phyloP scores from a whole-genome alignment of 2,329 filamentous ascomycete genomes.

The Colletotrichum sp. region DNA sequence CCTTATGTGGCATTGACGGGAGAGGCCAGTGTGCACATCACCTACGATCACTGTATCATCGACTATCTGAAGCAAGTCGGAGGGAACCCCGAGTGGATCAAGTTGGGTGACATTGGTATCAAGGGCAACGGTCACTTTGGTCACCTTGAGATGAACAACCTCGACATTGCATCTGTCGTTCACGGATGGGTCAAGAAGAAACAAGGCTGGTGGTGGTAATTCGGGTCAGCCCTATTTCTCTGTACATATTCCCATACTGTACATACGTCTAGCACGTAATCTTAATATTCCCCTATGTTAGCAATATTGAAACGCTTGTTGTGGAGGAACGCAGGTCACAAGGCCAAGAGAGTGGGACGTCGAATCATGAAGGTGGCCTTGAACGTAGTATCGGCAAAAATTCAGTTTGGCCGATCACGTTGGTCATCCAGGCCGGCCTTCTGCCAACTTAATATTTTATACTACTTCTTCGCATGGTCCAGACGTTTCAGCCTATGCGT shows the following conservation, averaged over 20 bases:
- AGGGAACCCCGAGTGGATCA: slow-evolving; percentile 45
- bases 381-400: not conserved
- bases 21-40: slow-evolving; percentile 55
- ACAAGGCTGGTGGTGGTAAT: slow-evolving; percentile 4
- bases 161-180: slow-evolving; percentile 34
- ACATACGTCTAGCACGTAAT: not conserved
- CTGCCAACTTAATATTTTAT: not conserved
- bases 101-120: slow-evolving; percentile 48
- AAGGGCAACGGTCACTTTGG: slow-evolving; percentile 57
- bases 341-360: not conserved
- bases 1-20: slow-evolving; percentile 51
- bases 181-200: slow-evolving; percentile 38
- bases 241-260: not conserved
- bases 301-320: not conserved
- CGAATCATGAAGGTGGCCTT: not conserved
- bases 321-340: not conserved
- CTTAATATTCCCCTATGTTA: not conserved
- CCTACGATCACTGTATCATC: slow-evolving; percentile 60
- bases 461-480: not conserved
- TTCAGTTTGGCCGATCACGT: not conserved
- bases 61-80: slow-evolving; percentile 53
- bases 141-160: slow-evolving; percentile 49
- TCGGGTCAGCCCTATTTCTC: not conserved
- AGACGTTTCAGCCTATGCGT: not conserved
- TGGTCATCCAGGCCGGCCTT: not conserved